phyloP scores from a whole-genome alignment of 2,329 filamentous ascomycete species.

The Clonostachys chloroleuca region DNA sequence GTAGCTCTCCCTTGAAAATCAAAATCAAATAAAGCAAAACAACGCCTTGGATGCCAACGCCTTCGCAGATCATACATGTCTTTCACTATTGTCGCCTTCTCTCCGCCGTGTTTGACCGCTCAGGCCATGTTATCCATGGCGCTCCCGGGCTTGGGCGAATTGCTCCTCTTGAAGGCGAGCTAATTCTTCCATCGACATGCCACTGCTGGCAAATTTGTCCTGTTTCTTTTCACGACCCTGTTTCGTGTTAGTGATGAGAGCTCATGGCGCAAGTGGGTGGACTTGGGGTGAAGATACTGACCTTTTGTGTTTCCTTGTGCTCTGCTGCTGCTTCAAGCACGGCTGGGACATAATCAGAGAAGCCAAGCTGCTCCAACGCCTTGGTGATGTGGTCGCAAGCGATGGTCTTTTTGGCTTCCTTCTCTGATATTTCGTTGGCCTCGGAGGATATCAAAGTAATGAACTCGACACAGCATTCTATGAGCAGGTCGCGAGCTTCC shows the following conservation, averaged over 20 bases:
- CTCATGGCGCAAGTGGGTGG: constrained; percentile 29
- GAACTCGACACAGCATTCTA: constrained; percentile 98
- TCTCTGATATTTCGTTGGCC: constrained; percentile 97
- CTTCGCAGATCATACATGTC: too few species aligned
- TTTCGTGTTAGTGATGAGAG: constrained; percentile 12
- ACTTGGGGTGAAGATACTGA: constrained; percentile 29
- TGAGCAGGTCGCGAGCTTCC: constrained; percentile 89
- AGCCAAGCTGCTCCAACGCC: constrained; percentile 87
- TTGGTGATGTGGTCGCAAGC: constrained; percentile 97
- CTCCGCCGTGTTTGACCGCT: too few species aligned
- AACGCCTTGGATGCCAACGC: too few species aligned
- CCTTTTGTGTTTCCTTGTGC: constrained; percentile 91
- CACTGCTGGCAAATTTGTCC: constrained; percentile 94
- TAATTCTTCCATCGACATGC: constrained; percentile 85
- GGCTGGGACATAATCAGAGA: constrained; percentile 85
- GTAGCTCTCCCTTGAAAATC: too few species aligned
- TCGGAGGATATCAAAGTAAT: constrained; percentile 98
- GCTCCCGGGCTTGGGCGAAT: constrained; percentile 66
- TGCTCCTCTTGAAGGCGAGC: constrained; percentile 86
- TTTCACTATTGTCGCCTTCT: too few species aligned
- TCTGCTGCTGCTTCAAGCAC: constrained; percentile 83
- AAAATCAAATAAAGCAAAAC: too few species aligned
- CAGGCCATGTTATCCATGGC: constrained; percentile 17
- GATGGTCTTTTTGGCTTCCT: constrained; percentile 98
- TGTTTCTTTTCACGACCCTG: constrained; percentile 95